A percentile compares a stretch with the other conserved stretches of the same genome.
Evolutionary conservation across 148 eudicot species (phyloP).

Genomic region (Silene conica): DNA sequence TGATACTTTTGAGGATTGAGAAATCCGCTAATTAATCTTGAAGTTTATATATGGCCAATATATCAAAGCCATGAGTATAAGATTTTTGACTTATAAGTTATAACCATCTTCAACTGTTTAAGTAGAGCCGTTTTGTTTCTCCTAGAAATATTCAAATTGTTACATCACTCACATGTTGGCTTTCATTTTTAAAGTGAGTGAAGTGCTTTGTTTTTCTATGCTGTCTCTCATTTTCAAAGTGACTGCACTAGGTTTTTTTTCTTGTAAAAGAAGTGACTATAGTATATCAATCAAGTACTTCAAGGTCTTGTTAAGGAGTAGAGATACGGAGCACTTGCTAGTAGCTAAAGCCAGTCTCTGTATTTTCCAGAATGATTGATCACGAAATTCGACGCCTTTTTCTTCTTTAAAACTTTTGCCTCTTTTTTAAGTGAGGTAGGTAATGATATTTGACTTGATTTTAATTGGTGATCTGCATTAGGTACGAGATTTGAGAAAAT

Average conservation of each 20-base stretch:
- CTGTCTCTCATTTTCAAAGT: not conserved
- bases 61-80: too few species aligned
- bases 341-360: not conserved
- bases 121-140: too few species aligned
- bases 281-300: not conserved
- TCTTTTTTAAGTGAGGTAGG: not conserved
- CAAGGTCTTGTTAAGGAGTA: not conserved
- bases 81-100: too few species aligned
- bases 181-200: too few species aligned
- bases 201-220: not conserved
- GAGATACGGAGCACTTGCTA: not conserved
- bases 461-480: slow-evolving; percentile 17
- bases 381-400: not conserved
- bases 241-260: not conserved
- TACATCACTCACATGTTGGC: too few species aligned
- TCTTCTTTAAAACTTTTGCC: not conserved
- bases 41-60: too few species aligned
- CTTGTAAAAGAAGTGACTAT: not conserved
- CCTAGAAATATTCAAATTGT: too few species aligned
- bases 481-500: slow-evolving; percentile 68
- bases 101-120: too few species aligned
- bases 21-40: not conserved
- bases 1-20: not conserved
- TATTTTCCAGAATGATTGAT: not conserved
- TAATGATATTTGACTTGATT: not conserved